A percentile compares a stretch with the other conserved stretches of the same genome.
phyloP scores from a whole-genome alignment of 306 rosid genomes.

The Vigna hirtella region DNA sequence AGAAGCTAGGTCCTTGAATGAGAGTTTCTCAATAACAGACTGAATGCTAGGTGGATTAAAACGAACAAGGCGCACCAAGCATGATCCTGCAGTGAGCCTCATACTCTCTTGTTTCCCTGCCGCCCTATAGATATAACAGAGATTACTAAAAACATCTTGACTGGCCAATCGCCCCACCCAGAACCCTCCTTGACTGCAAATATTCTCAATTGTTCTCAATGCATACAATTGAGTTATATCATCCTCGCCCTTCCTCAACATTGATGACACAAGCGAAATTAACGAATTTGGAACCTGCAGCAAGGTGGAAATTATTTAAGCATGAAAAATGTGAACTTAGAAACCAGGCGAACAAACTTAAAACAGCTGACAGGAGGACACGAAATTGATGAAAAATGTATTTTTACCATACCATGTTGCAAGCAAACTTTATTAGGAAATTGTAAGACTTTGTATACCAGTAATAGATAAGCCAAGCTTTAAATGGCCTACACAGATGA shows the following conservation, averaged over 20 bases:
- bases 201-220: conserved; percentile 88
- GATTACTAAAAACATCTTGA: conserved; percentile 83
- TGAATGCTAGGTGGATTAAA: conserved; percentile 84
- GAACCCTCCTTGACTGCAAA: conserved; percentile 89
- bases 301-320: background rate
- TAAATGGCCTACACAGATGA: conserved; percentile 31
- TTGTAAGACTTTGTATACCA: background rate
- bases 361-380: conserved; percentile 2
- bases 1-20: conserved; percentile 86
- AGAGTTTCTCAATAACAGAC: conserved; percentile 74
- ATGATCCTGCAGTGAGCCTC: conserved; percentile 98
- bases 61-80: conserved; percentile 91
- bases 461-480: conserved; percentile 19
- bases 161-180: conserved; percentile 89
- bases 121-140: conserved; percentile 88
- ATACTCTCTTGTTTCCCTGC: conserved; percentile 91
- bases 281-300: conserved; percentile 88
- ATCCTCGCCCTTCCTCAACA: conserved; percentile 94
- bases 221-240: conserved; percentile 93
- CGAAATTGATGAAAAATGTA: conserved; percentile 15
- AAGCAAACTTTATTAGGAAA: conserved; percentile 19
- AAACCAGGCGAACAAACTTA: conserved; percentile 3
- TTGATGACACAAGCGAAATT: conserved; percentile 79
- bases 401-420: conserved; percentile 15
- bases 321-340: conserved; percentile 4